Percentiles rank a stretch among this genome's conserved stretches.
Evolutionary conservation across 305 asterid species (phyloP).

Genomic region (Solanum hybrid): DNA sequence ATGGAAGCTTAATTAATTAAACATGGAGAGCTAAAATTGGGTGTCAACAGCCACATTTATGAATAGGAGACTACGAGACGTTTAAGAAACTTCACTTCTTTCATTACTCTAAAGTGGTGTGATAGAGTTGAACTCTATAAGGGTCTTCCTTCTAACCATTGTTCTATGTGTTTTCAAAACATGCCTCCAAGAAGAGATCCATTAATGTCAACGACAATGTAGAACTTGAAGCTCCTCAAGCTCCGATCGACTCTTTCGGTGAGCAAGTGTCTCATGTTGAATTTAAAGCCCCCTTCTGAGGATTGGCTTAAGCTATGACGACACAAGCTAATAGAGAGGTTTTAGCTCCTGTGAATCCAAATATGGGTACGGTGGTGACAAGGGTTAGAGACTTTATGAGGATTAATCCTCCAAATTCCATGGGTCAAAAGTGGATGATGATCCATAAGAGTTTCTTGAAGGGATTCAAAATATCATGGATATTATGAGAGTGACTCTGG

Average conservation of each 20-base stretch:
- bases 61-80: neutral
- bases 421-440: neutral
- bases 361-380: neutral
- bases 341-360: neutral
- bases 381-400: neutral
- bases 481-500: neutral
- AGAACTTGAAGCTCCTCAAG: neutral
- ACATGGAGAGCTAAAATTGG: neutral
- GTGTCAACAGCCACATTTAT: neutral
- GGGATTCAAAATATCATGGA: neutral
- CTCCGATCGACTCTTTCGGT: neutral
- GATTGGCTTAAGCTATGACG: neutral
- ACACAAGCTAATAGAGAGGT: neutral
- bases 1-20: neutral
- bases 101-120: neutral
- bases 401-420: neutral
- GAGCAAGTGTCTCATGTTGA: neutral
- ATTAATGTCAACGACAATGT: neutral
- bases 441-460: neutral
- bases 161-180: neutral
- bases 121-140: neutral
- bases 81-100: neutral
- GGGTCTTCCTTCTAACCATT: neutral
- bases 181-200: neutral
- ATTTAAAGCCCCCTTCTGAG: neutral